Evolutionary conservation across 2,329 filamentous ascomycete genomes (phyloP).

Genomic region (Sordariomycetes sp.): DNA sequence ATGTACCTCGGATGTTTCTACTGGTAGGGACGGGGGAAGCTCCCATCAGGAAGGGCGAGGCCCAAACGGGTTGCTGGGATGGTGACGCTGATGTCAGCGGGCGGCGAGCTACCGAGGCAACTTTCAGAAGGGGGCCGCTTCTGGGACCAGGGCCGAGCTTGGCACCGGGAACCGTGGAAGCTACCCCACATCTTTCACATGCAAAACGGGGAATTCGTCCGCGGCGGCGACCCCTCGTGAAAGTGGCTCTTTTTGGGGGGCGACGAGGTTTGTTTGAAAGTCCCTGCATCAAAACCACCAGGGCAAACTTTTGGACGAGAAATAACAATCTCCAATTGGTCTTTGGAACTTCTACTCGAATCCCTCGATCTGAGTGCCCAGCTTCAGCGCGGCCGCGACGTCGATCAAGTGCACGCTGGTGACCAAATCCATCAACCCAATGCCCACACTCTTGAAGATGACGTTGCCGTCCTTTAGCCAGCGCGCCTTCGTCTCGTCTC

Average conservation of each 20-base stretch:
- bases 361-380: conserved; percentile 38
- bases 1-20: conserved; percentile 4
- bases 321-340: not conserved
- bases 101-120: not conserved
- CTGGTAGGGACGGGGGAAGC: not conserved
- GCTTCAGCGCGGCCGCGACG: conserved; percentile 37
- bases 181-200: not conserved
- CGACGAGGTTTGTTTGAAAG: not conserved
- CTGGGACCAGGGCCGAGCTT: not conserved
- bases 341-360: conserved; percentile 24
- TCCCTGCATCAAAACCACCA: not conserved
- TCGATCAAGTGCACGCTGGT: conserved; percentile 45
- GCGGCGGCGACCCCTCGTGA: not conserved
- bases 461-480: conserved; percentile 52
- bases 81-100: not conserved
- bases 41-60: not conserved
- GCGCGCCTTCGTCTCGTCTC: conserved; percentile 33
- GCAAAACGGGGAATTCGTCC: not conserved
- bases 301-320: not conserved
- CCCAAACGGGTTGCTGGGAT: not conserved
- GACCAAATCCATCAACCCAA: conserved; percentile 53
- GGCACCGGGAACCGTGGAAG: not conserved
- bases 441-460: conserved; percentile 54
- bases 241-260: not conserved
- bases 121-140: not conserved